Conservation (phyloP, 495 filamentous ascomycete species). For the Talaromyces borbonicus region DNA sequence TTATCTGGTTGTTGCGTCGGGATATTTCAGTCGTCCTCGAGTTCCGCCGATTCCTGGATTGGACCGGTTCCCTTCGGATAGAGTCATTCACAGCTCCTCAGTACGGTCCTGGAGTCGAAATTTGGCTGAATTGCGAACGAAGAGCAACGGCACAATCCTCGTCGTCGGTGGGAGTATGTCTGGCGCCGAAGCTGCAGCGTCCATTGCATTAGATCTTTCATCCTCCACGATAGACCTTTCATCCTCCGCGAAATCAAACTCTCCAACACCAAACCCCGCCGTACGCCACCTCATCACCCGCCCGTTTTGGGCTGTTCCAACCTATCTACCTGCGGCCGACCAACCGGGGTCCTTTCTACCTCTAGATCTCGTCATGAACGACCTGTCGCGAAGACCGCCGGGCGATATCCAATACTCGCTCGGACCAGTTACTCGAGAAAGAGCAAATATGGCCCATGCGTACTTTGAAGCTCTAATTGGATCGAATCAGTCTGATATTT, state of each 20-base stretch:
- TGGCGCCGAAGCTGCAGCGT: constrained; percentile 64
- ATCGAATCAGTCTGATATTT: constrained; percentile 42
- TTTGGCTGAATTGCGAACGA: neutral
- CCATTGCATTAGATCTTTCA: constrained; percentile 60
- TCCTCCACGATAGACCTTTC: constrained; percentile 39
- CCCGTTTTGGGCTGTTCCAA: constrained; percentile 66
- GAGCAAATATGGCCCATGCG: constrained; percentile 39
- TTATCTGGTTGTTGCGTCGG: constrained; percentile 62
- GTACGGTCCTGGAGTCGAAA: constrained; percentile 12
- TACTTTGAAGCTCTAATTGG: constrained; percentile 50
- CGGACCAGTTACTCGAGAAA: constrained; percentile 47
- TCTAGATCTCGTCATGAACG: constrained; percentile 66
- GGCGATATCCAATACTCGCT: constrained; percentile 46
- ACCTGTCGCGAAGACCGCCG: constrained; percentile 49
- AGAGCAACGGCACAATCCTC: constrained; percentile 49
- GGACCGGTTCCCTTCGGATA: constrained; percentile 15
- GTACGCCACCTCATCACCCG: constrained; percentile 59
- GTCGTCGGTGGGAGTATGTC: constrained; percentile 81
- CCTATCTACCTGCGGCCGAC: constrained; percentile 41
- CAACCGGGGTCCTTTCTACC: constrained; percentile 53
- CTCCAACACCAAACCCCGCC: constrained; percentile 23
- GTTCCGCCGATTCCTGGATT: constrained; percentile 38
- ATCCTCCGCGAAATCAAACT: constrained; percentile 27
- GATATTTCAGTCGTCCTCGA: constrained; percentile 60
- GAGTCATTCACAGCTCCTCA: constrained; percentile 52